phyloP scores from a whole-genome alignment of 1,139 yeast species.

The Suhomyces coccinellae region DNA sequence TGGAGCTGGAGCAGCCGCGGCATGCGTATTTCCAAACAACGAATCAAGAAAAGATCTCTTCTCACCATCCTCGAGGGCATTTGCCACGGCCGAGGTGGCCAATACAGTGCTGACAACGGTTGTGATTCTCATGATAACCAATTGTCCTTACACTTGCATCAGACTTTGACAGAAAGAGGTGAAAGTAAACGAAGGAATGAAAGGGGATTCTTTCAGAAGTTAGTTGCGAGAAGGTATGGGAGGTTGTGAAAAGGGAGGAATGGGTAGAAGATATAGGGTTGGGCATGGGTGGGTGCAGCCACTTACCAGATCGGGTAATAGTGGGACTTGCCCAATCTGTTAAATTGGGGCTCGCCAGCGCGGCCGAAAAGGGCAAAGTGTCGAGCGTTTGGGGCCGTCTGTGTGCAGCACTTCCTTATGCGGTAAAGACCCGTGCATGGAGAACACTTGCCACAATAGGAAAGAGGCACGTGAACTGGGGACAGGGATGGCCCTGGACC shows the following conservation, averaged over 20 bases:
- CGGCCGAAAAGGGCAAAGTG: conserved; percentile 6
- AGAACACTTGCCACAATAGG: neutral
- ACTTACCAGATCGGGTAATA: conserved; percentile 12
- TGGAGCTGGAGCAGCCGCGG: conserved; percentile 11
- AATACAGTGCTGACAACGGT: conserved; percentile 23
- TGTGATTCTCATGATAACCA: conserved; percentile 21
- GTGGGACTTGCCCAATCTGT: conserved; percentile 10
- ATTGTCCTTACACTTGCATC: conserved; percentile 14
- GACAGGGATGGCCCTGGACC: no score
- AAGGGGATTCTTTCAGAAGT: conserved; percentile 8
- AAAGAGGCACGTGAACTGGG: neutral
- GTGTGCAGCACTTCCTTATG: conserved; percentile 8
- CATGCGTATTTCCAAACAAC: conserved; percentile 13
- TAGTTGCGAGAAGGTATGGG: conserved; percentile 3
- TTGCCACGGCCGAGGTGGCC: conserved; percentile 22
- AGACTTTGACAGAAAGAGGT: conserved; percentile 4
- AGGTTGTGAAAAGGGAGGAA: conserved; percentile 4
- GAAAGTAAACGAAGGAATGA: conserved; percentile 15
- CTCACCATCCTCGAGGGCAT: conserved; percentile 17
- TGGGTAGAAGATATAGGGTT: conserved; percentile 11
- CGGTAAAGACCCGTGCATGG: conserved; percentile 4
- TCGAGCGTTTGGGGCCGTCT: conserved; percentile 3
- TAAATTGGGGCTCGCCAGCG: conserved; percentile 5
- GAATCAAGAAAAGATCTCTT: conserved; percentile 21
- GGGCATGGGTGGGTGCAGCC: conserved; percentile 7